Conservation (phyloP, 768 basidiomycete species). For the Podaxis sp. region DNA sequence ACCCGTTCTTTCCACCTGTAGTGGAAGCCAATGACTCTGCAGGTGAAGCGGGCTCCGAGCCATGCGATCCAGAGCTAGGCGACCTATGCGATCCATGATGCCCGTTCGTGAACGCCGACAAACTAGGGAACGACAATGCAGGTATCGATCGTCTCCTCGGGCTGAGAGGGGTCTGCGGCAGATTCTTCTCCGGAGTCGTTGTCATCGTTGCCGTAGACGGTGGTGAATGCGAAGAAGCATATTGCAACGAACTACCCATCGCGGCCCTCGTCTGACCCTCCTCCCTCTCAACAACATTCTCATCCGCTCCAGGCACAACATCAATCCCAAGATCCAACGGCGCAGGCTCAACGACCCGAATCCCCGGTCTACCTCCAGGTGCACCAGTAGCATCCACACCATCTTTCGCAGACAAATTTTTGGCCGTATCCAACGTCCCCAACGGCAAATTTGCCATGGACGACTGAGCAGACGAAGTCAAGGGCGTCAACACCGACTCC, state of each 20-base stretch:
- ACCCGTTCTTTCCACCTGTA: conserved; percentile 28
- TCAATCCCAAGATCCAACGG: conserved; percentile 9
- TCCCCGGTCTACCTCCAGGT: conserved; percentile 13
- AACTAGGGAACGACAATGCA: conserved; percentile 36
- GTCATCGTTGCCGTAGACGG: conserved; percentile 22
- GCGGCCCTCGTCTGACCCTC: conserved; percentile 29
- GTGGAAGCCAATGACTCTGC: conserved; percentile 11
- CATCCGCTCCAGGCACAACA: conserved; percentile 6
- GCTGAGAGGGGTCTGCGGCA: conserved; percentile 12
- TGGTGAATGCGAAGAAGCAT: conserved; percentile 37
- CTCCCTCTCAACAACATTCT: conserved; percentile 23
- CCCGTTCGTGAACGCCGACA: conserved; percentile 22
- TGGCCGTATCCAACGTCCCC: conserved; percentile 16
- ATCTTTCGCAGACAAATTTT: conserved; percentile 12
- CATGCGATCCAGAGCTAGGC: neutral
- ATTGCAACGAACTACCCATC: conserved; percentile 40
- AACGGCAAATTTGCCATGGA: conserved; percentile 38
- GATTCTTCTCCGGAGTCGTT: conserved; percentile 8
- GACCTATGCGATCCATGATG: conserved; percentile 14
- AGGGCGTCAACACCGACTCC: conserved; percentile 57
- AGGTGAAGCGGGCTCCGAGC: conserved; percentile 14
- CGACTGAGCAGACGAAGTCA: conserved; percentile 47
- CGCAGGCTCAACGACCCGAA: conserved; percentile 19
- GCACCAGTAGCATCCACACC: conserved; percentile 11
- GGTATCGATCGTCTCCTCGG: conserved; percentile 38